These are phyloP conservation scores for Trypanosoma grayi DNA, from an alignment of 208 protist genomes.

Conservation along the genomic window DNA sequence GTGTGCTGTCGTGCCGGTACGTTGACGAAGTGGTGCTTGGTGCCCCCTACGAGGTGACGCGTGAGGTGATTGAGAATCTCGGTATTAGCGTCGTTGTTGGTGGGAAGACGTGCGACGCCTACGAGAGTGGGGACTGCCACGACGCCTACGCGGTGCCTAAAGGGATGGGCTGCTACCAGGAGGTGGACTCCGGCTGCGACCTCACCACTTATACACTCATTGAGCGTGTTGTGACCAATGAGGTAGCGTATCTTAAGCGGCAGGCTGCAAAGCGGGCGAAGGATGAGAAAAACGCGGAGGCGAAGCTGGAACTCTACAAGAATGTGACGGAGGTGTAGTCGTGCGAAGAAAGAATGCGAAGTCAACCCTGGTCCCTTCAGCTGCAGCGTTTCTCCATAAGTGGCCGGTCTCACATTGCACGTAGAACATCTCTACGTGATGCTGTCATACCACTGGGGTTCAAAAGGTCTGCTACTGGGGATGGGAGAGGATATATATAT, in stretches of 20 bases:
- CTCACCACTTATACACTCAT: conserved; percentile 74
- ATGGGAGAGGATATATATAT: no score
- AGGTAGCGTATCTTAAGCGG: conserved; percentile 61
- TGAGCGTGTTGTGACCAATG: conserved; percentile 79
- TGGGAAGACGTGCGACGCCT: conserved; percentile 55
- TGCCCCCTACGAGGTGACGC: conserved; percentile 92
- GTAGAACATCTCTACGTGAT: no score
- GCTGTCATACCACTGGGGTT: no score
- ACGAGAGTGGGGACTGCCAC: conserved; percentile 3
- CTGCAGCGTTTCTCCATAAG: no score
- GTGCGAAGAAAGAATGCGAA: no score
- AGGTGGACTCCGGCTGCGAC: conserved; percentile 65
- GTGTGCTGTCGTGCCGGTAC: conserved; percentile 95
- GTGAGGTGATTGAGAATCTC: conserved; percentile 92
- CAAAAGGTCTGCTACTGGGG: no score
- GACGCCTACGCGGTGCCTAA: conserved; percentile 70
- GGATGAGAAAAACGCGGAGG: conserved; percentile 49
- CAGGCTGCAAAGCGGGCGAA: conserved; percentile 69
- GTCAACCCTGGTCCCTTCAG: no score
- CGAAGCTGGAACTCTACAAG: conserved; percentile 62
- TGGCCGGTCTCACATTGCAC: no score
- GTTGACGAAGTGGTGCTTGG: conserved; percentile 99
- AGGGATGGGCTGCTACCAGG: conserved; percentile 74
- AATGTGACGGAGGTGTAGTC: conserved; percentile 72
- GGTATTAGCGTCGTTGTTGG: conserved; percentile 83